Percentiles rank a stretch among this genome's conserved stretches.
Evolutionary conservation across 2,329 filamentous ascomycete genomes (phyloP).

Genomic region (Penicillium occitanis): DNA sequence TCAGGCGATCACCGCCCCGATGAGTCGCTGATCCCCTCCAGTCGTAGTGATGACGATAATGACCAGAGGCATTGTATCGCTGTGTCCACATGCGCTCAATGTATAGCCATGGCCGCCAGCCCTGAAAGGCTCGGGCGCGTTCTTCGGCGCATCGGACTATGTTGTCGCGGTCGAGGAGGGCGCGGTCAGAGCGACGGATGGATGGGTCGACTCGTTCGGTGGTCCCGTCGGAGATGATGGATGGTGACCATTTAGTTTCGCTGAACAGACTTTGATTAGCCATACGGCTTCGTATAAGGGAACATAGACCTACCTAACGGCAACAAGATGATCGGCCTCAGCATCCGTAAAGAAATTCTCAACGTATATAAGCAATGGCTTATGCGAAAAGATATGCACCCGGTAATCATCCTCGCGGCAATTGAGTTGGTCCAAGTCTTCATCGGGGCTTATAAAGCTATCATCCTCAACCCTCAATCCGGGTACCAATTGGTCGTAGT

Average conservation of each 20-base stretch:
- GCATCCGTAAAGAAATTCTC: slow-evolving; percentile 53
- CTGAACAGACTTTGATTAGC: slow-evolving; percentile 22
- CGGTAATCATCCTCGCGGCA: slow-evolving; percentile 33
- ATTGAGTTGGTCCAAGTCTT: slow-evolving; percentile 27
- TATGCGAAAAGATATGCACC: slow-evolving; percentile 53
- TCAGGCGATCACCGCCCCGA: slow-evolving; percentile 46
- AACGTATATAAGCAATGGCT: slow-evolving; percentile 60
- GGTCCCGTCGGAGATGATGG: slow-evolving; percentile 54
- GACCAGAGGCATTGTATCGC: slow-evolving; percentile 57
- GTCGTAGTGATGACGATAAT: slow-evolving; percentile 62
- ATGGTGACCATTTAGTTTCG: slow-evolving; percentile 52
- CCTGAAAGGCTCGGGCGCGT: slow-evolving; percentile 59
- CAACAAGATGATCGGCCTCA: slow-evolving; percentile 54
- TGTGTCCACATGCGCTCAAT: slow-evolving; percentile 63
- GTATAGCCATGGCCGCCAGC: slow-evolving; percentile 58
- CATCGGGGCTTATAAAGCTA: slow-evolving; percentile 37
- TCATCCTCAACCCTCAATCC: slow-evolving; percentile 32
- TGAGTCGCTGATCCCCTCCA: slow-evolving; percentile 49
- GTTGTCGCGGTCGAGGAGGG: slow-evolving; percentile 48
- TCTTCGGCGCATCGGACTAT: slow-evolving; percentile 60
- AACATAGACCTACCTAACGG: slow-evolving; percentile 50
- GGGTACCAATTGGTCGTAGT: slow-evolving; percentile 20
- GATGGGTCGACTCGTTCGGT: slow-evolving; percentile 49
- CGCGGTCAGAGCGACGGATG: slow-evolving; percentile 55
- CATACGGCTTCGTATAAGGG: not conserved